Evolutionary conservation across 2,329 filamentous ascomycete species (phyloP).

Genomic region (Ophiostoma piceae): DNA sequence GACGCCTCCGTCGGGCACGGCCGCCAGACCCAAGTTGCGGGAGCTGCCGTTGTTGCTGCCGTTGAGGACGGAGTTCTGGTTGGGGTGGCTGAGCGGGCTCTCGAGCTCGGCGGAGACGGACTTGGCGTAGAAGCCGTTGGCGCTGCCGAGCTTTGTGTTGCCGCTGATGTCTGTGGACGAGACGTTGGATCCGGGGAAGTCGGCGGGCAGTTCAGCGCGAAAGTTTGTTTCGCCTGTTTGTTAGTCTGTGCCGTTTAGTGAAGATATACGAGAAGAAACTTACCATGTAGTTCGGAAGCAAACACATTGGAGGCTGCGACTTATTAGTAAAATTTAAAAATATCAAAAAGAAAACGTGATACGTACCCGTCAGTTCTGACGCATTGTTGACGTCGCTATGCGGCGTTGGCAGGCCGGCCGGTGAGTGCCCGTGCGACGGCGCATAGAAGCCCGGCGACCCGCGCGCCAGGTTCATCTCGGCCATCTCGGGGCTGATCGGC

Average conservation of each 20-base stretch:
- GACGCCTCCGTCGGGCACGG: background rate
- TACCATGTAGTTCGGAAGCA: background rate
- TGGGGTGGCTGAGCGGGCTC: constrained; percentile 28
- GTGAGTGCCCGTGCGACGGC: constrained; percentile 33
- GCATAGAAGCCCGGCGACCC: background rate
- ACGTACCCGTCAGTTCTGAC: constrained; percentile 47
- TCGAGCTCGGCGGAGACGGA: constrained; percentile 29
- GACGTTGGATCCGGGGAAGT: constrained; percentile 31
- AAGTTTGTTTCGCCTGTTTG: constrained; percentile 37
- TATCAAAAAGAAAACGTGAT: too few species aligned
- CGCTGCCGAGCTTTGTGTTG: constrained; percentile 6
- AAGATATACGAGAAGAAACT: background rate
- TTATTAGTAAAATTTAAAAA: too few species aligned
- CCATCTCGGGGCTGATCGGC: constrained; percentile 38
- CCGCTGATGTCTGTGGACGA: constrained; percentile 30
- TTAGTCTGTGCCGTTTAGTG: background rate
- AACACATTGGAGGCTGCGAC: background rate
- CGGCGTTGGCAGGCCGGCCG: constrained; percentile 23
- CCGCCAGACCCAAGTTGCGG: constrained; percentile 15
- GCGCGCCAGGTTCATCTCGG: constrained; percentile 25
- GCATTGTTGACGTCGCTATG: constrained; percentile 39
- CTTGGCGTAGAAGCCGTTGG: background rate
- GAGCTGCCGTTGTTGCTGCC: constrained; percentile 29
- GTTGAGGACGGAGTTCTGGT: constrained; percentile 30
- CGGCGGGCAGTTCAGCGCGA: constrained; percentile 43